Evolutionary conservation across 1,284 basidiomycete genomes (phyloP), one percentile per base, ranked within the genome.

Genomic region (Leccinum solheimii): DNA sequence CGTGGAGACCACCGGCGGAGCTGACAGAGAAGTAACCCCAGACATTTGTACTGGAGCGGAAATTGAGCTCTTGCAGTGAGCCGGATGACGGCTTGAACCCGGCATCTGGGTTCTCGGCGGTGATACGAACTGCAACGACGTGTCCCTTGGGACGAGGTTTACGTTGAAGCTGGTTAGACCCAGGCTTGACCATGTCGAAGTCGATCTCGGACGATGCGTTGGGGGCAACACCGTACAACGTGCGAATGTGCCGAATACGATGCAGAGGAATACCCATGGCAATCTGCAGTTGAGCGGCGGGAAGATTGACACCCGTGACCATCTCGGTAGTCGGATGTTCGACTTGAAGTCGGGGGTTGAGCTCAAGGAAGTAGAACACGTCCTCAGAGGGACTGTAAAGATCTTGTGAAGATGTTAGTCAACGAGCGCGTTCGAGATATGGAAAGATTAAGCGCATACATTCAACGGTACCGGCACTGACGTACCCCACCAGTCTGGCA

Each of bases 21-120:
- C 88, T 89, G 71, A 99, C 97, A 23, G 97, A 98, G 85, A 99
- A 99, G 83, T 99, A 97, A 70, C 97, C 97, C 97, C 97, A 99
- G 61, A 98, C 96, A 68, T 98, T 98, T 48, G 95, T 98, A 78
- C 92, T 97, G 40, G 96, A 98, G 59, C 97, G 91, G 90, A 99
- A 99, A 79, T 99, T 99, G 72, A 99, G 92, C 77, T 99, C 97
- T 75, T 98, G 95, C 13, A 99, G 82, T 50, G 92, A 91, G 71
- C 97, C 97, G 14, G 94, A 97, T 8, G 97, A 98, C 3, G 97
- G 97, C 80, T 99, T 99, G 86, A 99, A 99, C n/a, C 97, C 97
- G 16, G 97, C 97, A 74, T 99, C 97, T 23, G 97, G 97, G 78
- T 99, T 99, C 80, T 99, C 97, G 51, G 97, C 97, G 5, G 97